A percentile compares a stretch with the other conserved stretches of the same genome.
Conservation (phyloP, 768 basidiomycete species). For the Tylopilus rubrobrunneus region DNA sequence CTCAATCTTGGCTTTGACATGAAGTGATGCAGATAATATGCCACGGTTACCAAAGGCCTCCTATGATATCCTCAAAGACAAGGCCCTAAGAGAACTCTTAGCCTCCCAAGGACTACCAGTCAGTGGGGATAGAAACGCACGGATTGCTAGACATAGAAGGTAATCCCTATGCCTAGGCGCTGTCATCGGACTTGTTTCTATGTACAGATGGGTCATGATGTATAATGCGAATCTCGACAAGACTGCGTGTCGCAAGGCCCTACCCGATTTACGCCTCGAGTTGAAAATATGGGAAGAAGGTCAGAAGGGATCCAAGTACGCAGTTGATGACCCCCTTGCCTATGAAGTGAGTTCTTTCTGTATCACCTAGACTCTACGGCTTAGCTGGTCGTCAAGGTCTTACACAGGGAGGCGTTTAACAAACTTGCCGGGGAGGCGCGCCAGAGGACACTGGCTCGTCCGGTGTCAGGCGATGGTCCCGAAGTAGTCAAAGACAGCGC, state of each 20-base stretch:
- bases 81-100: conserved; percentile 54
- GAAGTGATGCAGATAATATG: conserved; percentile 30
- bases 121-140: conserved; percentile 47
- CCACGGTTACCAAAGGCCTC: conserved; percentile 58
- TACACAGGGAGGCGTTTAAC: conserved; percentile 33
- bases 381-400: conserved; percentile 3
- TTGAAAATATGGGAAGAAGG: conserved; percentile 57
- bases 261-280: conserved; percentile 46
- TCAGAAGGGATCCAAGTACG: conserved; percentile 32
- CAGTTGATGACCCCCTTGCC: conserved; percentile 36
- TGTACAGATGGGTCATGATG: conserved; percentile 59
- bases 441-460: conserved; percentile 29
- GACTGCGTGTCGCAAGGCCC: conserved; percentile 42
- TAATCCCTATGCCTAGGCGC: conserved; percentile 21
- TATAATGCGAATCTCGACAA: conserved; percentile 72
- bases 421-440: conserved; percentile 34
- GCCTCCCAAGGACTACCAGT: conserved; percentile 45
- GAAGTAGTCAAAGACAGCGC: conserved; percentile 36
- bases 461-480: background rate
- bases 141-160: conserved; percentile 60
- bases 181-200: background rate
- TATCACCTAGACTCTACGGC: background rate
- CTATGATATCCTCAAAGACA: conserved; percentile 62
- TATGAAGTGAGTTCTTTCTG: conserved; percentile 35
- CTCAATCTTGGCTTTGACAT: conserved; percentile 19